Evolutionary conservation across 2,329 filamentous ascomycete genomes (phyloP), one percentile per base, ranked within the genome.

Genomic region (Scedosporium apiospermum): DNA sequence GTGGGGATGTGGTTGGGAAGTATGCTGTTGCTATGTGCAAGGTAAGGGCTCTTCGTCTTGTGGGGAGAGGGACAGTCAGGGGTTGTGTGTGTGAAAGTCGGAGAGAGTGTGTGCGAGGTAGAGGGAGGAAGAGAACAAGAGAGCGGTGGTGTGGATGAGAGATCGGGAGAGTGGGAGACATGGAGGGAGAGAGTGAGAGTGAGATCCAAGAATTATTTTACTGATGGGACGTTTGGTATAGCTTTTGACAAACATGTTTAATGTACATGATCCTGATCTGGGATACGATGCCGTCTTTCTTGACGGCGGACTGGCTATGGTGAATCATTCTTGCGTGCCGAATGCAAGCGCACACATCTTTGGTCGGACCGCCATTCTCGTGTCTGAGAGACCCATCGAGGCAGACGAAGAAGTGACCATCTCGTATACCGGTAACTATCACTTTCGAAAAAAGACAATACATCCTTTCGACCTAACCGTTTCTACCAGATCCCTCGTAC

Each of bases 171-270:
- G 38, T 27, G 14, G 34, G 34, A 23, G 23, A 16, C 57, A 41
- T 44, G 4, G 34, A 18, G 21, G 10, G n/a, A 38, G 27, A 3
- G 57, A 51, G 30, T 34, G 30, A 9, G 41, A 70, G 26, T 23
- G 42, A 21, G 18, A 57, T 60, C 14, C 16, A 57, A 14, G 27
- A 26, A 49, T 30, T 58, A 30, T 38, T 41, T 9, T 12, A 38
- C 12, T n/a, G 49, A 16, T 21, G 10, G 4, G 58, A 14, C n/a
- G 7, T 6, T n/a, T 14, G 18, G 23, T 1, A 21, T 63, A 87
- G 83, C 78, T 86, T 64, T 78, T 84, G 69, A 84, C 83, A 44
- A 88, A 88, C 71, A 78, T 83, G 3, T 88, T 88, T 69, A 82
- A 83, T 67, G 75, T 82, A 61, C 75, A 76, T 27, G 82, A 86